A percentile compares a stretch with the other conserved stretches of the same genome.
These are phyloP conservation scores for Chloranthus sessilifolius DNA, from an alignment of 164 flowering plant genomes.

Conservation along the genomic window DNA sequence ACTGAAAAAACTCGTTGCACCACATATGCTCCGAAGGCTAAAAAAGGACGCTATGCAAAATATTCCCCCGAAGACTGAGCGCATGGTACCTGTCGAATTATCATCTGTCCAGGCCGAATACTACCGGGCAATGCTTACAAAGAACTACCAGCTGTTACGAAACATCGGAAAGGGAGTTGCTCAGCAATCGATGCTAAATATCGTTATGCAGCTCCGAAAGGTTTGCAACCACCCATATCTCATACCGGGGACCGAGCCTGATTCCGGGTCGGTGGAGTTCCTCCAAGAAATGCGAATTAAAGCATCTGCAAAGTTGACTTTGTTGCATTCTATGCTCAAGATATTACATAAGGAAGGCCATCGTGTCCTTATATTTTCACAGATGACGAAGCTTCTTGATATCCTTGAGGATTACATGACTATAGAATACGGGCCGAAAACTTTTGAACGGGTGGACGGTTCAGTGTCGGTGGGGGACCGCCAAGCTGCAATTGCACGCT, in stretches of 20 bases:
- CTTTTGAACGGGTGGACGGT: conserved; percentile 98
- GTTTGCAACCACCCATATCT: conserved; percentile 99
- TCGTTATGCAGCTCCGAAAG: conserved; percentile 97
- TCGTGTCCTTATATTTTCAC: conserved; percentile 93
- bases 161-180: conserved; percentile 93
- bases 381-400: conserved; percentile 99
- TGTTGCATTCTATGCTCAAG: conserved; percentile 95
- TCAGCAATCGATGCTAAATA: conserved; percentile 96
- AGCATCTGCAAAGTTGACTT: conserved; percentile 93
- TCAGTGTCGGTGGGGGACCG: conserved; percentile 96
- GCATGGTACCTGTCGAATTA: conserved; percentile 96
- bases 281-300: conserved; percentile 99
- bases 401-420: conserved; percentile 93
- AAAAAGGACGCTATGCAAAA: conserved; percentile 97
- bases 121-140: conserved; percentile 98
- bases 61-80: conserved; percentile 95
- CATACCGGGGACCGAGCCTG: conserved; percentile 98
- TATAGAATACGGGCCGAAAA: conserved; percentile 86
- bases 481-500: conserved; percentile 89
- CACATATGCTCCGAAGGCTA: conserved; percentile 99
- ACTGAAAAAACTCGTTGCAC: conserved; percentile 95
- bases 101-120: conserved; percentile 98
- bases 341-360: conserved; percentile 74
- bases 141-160: conserved; percentile 87
- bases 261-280: conserved; percentile 81